These are phyloP conservation scores for Saccharomycopsis microspora DNA, from an alignment of 805 yeast genomes.

Conservation along the genomic window DNA sequence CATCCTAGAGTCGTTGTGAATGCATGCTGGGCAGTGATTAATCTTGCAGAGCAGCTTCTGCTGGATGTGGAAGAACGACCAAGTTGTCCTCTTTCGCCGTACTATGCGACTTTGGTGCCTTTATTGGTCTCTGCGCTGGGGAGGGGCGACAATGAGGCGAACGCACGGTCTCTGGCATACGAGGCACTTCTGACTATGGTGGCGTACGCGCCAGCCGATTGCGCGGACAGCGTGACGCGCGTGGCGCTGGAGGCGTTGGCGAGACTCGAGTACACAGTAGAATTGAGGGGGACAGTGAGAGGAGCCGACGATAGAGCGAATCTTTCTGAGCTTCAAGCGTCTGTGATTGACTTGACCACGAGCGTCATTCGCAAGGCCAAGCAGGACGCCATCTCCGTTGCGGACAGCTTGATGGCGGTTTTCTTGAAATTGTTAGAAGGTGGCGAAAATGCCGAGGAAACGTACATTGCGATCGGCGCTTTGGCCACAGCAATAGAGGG, in stretches of 20 bases:
- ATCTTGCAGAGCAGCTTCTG: slow-evolving; percentile 69
- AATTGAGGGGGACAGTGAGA: slow-evolving; percentile 43
- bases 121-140: slow-evolving; percentile 58
- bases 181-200: slow-evolving; percentile 85
- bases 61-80: slow-evolving; percentile 18
- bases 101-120: slow-evolving; percentile 59
- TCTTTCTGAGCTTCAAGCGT: slow-evolving; percentile 82
- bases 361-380: slow-evolving; percentile 77
- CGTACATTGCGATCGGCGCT: slow-evolving; percentile 84
- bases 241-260: slow-evolving; percentile 66
- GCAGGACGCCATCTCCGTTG: slow-evolving; percentile 46
- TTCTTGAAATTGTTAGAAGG: slow-evolving; percentile 60
- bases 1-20: slow-evolving; percentile 92
- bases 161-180: slow-evolving; percentile 91
- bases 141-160: slow-evolving; percentile 70
- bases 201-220: slow-evolving; percentile 58
- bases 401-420: slow-evolving; percentile 79
- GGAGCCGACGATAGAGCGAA: slow-evolving; percentile 62
- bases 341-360: slow-evolving; percentile 62
- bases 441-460: slow-evolving; percentile 73
- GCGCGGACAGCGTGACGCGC: slow-evolving; percentile 53
- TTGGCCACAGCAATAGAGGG: slow-evolving; percentile 72
- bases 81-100: slow-evolving; percentile 61
- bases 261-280: slow-evolving; percentile 62
- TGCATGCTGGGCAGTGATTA: slow-evolving; percentile 95